Base-by-base conservation (phyloP, 2,329 filamentous ascomycete genomes). In the Lecanicillium sp. region DNA sequence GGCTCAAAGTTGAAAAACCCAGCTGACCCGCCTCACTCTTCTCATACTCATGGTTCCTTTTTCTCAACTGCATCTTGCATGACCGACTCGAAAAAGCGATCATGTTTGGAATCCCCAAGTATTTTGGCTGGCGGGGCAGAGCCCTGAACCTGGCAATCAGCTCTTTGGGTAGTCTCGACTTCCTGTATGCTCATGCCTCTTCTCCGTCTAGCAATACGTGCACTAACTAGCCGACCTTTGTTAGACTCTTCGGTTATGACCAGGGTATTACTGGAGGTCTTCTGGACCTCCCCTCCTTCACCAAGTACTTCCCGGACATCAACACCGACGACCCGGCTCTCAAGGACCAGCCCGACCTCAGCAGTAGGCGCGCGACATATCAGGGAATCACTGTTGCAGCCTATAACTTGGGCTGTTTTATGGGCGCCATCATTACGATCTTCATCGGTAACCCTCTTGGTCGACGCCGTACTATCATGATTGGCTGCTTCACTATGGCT, bases 181-280 rank as follows among this genome's bases (percentile, higher is more conserved):
- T 51, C 40, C 42, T 49, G 33, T 51, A 43, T 12, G 50, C 17
- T 43, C 15, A 27, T 26, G 24, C 9, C 4, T 15, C 6, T 30
- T 30, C 27, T 5, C 11, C 19, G 5, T 17, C 11, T 35, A 5
- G 14, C 19, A 12, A 17, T 35, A n/a, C 6, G 14, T 35, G 2
- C 36, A 11, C 4, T 11, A 6, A 14, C n/a, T 19, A 10, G 29
- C 4, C 24, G 7, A 12, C 29, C 29, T 6, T 11, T 19, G 11
- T 4, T n/a, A 10, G 6, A 33, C 46, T 49, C 15, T 49, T 49
- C 23, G 46, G 46, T 23, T 49, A 49, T 32, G 82, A 85, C 63
- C 79, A 83, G 63, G 78, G 82, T 56, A 79, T 85, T 2, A 85
- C 83, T 69, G 82, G 79, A 36, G 79, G 78, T 49, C 75, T 88